Conservation (phyloP, 2,329 filamentous ascomycete genomes). For the Cercospora canescens region DNA sequence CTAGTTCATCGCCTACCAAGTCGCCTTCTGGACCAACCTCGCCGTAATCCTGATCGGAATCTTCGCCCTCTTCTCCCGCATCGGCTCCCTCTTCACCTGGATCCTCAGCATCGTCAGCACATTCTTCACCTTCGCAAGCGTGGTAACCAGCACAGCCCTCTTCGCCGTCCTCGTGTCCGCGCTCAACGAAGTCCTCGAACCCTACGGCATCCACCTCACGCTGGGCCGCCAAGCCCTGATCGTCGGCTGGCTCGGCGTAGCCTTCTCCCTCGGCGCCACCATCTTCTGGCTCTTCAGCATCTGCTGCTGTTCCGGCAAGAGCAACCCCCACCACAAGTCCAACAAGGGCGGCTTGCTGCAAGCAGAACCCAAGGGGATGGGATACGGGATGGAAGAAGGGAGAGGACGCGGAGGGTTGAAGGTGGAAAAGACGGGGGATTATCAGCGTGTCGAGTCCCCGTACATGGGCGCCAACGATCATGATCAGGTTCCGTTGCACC, state of each 20-base stretch:
- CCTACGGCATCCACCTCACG: constrained; percentile 68
- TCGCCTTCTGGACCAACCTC: constrained; percentile 68
- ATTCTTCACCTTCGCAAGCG: constrained; percentile 63
- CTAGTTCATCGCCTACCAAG: constrained; percentile 55
- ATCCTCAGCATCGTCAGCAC: constrained; percentile 64
- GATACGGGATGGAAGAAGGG: constrained; percentile 20
- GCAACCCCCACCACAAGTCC: constrained; percentile 46
- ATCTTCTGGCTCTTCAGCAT: constrained; percentile 90
- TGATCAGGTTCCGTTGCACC: constrained; percentile 33
- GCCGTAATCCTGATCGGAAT: constrained; percentile 76
- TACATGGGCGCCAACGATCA: constrained; percentile 35
- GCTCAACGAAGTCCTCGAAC: constrained; percentile 65
- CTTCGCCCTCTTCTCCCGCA: constrained; percentile 79
- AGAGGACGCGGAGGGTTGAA: constrained; percentile 39
- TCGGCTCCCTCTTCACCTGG: constrained; percentile 79
- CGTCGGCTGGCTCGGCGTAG: constrained; percentile 76
- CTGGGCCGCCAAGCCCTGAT: constrained; percentile 71
- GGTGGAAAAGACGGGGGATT: constrained; percentile 62
- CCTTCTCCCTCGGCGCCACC: constrained; percentile 71
- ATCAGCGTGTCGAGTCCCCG: constrained; percentile 54
- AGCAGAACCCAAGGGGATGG: constrained; percentile 32
- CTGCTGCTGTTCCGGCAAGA: constrained; percentile 83
- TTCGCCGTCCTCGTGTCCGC: constrained; percentile 68
- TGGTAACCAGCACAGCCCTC: constrained; percentile 72
- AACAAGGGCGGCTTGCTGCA: constrained; percentile 40